Percentiles rank a stretch among this genome's conserved stretches.
These are phyloP conservation scores for Vigna hirtella DNA, from an alignment of 306 rosid genomes.

Conservation along the genomic window DNA sequence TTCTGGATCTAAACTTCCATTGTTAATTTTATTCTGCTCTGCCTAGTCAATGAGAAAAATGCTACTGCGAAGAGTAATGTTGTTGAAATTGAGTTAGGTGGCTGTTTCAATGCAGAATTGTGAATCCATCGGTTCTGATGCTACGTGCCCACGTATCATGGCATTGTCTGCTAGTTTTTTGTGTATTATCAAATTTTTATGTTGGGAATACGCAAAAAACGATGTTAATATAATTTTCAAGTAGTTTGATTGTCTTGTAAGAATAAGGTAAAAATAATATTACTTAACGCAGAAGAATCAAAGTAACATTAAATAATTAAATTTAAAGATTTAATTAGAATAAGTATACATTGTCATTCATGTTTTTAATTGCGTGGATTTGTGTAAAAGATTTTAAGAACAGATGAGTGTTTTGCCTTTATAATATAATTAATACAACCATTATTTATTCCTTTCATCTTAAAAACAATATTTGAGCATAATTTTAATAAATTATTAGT, in stretches of 20 bases:
- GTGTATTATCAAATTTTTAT: not conserved
- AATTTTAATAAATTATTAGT: not conserved
- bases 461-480: not conserved
- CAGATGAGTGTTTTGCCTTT: too few species aligned
- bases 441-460: not conserved
- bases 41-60: conserved; percentile 43
- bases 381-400: too few species aligned
- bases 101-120: not conserved
- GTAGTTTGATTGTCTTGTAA: too few species aligned
- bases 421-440: too few species aligned
- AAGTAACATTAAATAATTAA: too few species aligned
- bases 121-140: not conserved
- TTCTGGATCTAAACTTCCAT: conserved; percentile 9
- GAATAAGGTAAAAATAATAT: too few species aligned
- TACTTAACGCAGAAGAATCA: too few species aligned
- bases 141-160: conserved; percentile 36
- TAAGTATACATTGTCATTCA: too few species aligned
- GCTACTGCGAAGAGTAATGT: not conserved
- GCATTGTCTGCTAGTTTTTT: not conserved
- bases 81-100: conserved; percentile 26
- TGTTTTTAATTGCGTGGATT: too few species aligned
- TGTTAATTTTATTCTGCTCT: not conserved
- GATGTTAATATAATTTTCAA: too few species aligned
- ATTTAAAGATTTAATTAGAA: too few species aligned
- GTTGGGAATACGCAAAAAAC: too few species aligned